Conservation (phyloP, 2,329 filamentous ascomycete species). For the Bipolaris victoriae region DNA sequence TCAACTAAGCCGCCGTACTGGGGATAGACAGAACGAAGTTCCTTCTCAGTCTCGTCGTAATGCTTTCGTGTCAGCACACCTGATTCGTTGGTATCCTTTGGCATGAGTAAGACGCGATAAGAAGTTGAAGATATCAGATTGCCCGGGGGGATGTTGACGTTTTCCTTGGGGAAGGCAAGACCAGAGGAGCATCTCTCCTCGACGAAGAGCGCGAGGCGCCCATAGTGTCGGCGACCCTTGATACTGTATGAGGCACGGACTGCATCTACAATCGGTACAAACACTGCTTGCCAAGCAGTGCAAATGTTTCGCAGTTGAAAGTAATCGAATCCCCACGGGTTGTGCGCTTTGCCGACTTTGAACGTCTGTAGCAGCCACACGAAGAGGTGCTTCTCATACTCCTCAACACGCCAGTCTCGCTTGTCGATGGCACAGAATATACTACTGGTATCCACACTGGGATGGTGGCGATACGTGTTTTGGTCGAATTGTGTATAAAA, state of each 20-base stretch:
- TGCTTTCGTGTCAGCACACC: conserved; percentile 26
- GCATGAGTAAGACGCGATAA: conserved; percentile 28
- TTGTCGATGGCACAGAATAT: conserved; percentile 33
- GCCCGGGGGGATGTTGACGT: conserved; percentile 21
- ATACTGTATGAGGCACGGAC: conserved; percentile 38
- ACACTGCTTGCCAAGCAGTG: conserved; percentile 36
- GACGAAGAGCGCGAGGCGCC: conserved; percentile 41
- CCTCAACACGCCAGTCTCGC: conserved; percentile 31
- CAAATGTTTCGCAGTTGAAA: conserved; percentile 38
- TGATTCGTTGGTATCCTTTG: conserved; percentile 5
- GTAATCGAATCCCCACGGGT: conserved; percentile 35
- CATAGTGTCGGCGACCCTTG: conserved; percentile 38
- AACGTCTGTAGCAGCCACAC: conserved; percentile 44
- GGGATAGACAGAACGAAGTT: conserved; percentile 37
- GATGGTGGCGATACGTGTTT: conserved; percentile 35
- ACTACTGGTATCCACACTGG: conserved; percentile 23
- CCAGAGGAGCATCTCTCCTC: conserved; percentile 36
- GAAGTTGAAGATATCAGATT: conserved; percentile 28
- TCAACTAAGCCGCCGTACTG: conserved; percentile 43
- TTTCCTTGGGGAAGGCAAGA: conserved; percentile 41
- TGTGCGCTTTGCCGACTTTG: conserved; percentile 39
- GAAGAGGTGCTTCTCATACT: conserved; percentile 43
- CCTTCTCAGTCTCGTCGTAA: conserved; percentile 36
- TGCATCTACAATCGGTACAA: conserved; percentile 41
- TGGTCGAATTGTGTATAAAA: conserved; percentile 44